phyloP scores from a whole-genome alignment of 495 filamentous ascomycete genomes.

The Tricharina praecox region DNA sequence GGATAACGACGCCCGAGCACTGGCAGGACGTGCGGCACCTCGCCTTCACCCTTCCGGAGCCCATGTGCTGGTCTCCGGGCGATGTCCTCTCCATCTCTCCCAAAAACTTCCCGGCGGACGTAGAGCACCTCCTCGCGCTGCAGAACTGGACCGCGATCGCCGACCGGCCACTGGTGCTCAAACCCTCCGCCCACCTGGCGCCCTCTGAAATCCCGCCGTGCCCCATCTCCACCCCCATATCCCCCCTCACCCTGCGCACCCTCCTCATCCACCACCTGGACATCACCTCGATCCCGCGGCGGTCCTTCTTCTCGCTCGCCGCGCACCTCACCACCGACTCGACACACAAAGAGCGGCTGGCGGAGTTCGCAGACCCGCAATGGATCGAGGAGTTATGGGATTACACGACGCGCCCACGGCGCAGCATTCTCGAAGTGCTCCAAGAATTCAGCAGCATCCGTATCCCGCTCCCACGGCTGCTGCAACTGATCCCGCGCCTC shows the following conservation, averaged over 20 bases:
- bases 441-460: constrained; percentile 74
- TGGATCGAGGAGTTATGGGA: constrained; percentile 85
- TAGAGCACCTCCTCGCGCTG: constrained; percentile 50
- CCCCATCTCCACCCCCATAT: constrained; percentile 32
- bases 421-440: constrained; percentile 79
- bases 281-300: constrained; percentile 70
- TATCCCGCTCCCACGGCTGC: constrained; percentile 56
- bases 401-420: constrained; percentile 80
- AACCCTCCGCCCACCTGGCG: constrained; percentile 6
- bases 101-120: constrained; percentile 69
- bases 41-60: constrained; percentile 35
- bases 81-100: constrained; percentile 65
- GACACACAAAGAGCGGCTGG: constrained; percentile 61
- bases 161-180: constrained; percentile 42
- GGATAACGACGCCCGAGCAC: constrained; percentile 57
- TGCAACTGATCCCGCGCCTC: constrained; percentile 55
- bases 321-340: constrained; percentile 53
- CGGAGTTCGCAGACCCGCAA: constrained; percentile 60
- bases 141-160: constrained; percentile 62
- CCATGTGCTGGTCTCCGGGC: constrained; percentile 44
- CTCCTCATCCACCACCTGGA: constrained; percentile 72
- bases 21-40: constrained; percentile 90
- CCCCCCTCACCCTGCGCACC: constrained; percentile 48
- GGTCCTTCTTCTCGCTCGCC: constrained; percentile 63
- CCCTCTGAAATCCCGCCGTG: constrained; percentile 26